phyloP scores from a whole-genome alignment of 1,139 yeast genomes.

The Saccharomyces hybrid region DNA sequence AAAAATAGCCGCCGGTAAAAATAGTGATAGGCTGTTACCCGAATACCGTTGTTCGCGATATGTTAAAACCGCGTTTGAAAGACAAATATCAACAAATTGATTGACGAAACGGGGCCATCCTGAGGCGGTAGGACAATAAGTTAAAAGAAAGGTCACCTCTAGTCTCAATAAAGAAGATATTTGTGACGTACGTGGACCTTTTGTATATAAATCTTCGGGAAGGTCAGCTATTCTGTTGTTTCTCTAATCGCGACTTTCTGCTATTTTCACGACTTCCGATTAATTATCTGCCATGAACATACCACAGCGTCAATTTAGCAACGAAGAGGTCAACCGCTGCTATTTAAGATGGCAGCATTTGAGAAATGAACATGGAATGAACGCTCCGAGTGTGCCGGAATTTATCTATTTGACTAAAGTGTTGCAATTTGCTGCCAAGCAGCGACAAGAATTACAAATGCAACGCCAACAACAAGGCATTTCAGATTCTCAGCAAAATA shows the following conservation, averaged over 20 bases:
- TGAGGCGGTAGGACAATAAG: neutral
- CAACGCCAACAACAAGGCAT: conserved; percentile 15
- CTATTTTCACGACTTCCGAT: neutral
- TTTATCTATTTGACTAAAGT: conserved; percentile 51
- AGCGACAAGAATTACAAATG: conserved; percentile 35
- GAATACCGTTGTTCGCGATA: neutral
- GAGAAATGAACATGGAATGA: conserved; percentile 56
- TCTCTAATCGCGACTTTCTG: neutral
- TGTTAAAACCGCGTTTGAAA: neutral
- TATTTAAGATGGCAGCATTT: conserved; percentile 53
- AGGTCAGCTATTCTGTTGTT: neutral
- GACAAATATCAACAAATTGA: neutral
- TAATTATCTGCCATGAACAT: conserved; percentile 15
- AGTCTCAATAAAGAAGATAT: neutral
- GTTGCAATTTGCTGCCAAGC: conserved; percentile 46
- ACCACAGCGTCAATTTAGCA: conserved; percentile 29
- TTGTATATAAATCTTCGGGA: neutral
- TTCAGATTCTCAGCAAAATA: neutral
- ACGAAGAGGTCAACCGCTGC: conserved; percentile 32
- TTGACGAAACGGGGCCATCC: neutral
- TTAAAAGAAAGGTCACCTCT: neutral
- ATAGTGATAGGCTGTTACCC: neutral
- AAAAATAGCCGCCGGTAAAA: neutral
- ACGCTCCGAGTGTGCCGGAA: conserved; percentile 54
- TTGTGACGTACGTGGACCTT: neutral